phyloP scores from a whole-genome alignment of 2,329 filamentous ascomycete species.

The Parasarocladium wereldwijsianum region DNA sequence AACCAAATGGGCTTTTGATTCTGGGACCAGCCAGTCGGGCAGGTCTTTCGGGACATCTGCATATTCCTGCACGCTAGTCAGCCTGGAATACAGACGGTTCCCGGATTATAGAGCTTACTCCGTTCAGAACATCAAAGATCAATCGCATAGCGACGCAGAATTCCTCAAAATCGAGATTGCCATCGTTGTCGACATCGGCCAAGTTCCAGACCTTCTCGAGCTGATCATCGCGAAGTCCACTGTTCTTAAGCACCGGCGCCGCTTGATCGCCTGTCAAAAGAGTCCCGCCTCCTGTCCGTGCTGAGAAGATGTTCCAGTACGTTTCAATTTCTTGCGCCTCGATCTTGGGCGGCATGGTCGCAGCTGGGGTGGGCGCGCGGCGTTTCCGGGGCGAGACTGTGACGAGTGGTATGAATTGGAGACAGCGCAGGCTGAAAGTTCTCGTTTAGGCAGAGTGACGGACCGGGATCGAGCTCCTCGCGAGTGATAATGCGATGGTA shows the following conservation, averaged over 20 bases:
- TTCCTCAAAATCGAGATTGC: conserved; percentile 96
- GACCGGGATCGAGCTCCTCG: no score
- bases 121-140: conserved; percentile 94
- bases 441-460: no score
- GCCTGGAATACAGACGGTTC: conserved; percentile 2
- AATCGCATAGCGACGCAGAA: conserved; percentile 98
- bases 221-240: conserved; percentile 52
- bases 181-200: conserved; percentile 92
- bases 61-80: conserved; percentile 50
- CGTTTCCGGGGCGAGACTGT: no score
- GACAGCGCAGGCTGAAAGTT: no score
- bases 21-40: conserved; percentile 93
- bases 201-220: conserved; percentile 97
- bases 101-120: conserved; percentile 33
- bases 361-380: conserved; percentile 7
- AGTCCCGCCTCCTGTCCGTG: conserved; percentile 43
- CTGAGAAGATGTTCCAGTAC: conserved; percentile 51
- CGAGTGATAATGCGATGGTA: no score
- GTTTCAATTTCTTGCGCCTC: conserved; percentile 49
- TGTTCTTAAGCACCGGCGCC: conserved; percentile 49
- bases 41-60: conserved; percentile 71
- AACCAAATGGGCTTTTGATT: conserved; percentile 83
- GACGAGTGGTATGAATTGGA: no score
- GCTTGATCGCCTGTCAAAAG: conserved; percentile 47
- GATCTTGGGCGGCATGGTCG: conserved; percentile 43